phyloP scores from a whole-genome alignment of 2,329 filamentous ascomycete genomes.

The Stachybotrys echinatus region DNA sequence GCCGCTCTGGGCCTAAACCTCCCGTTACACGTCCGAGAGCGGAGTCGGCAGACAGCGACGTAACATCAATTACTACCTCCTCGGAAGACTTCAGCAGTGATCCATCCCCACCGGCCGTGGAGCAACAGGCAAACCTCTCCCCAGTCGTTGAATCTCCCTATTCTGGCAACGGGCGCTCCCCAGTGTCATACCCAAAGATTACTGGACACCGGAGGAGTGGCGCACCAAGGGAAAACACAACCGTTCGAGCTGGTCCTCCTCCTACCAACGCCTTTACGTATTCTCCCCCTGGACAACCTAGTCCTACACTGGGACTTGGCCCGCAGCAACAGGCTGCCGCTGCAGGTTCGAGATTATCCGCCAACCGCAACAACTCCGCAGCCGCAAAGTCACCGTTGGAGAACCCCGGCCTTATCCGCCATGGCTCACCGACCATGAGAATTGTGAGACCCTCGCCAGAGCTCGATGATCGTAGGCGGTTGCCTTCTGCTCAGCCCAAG shows the following conservation, averaged over 20 bases:
- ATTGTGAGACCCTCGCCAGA: constrained; percentile 29
- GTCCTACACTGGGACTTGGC: constrained; percentile 33
- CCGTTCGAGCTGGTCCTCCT: neutral
- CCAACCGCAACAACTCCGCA: neutral
- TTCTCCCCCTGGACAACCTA: constrained; percentile 33
- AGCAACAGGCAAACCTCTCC: constrained; percentile 30
- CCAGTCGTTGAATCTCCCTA: constrained; percentile 44
- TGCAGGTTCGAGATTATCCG: neutral
- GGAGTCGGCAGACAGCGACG: constrained; percentile 24
- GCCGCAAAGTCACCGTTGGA: constrained; percentile 5
- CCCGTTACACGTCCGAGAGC: constrained; percentile 14
- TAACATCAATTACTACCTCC: constrained; percentile 23
- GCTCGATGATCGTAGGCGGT: constrained; percentile 13
- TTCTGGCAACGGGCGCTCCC: constrained; percentile 22
- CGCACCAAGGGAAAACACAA: neutral
- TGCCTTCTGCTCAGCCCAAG: constrained; percentile 12
- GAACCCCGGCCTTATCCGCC: constrained; percentile 14
- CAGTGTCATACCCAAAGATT: constrained; percentile 25
- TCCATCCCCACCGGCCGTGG: constrained; percentile 11
- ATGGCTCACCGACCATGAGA: constrained; percentile 30
- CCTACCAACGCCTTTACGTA: constrained; percentile 13
- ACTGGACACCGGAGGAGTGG: neutral
- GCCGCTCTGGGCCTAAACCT: constrained; percentile 13
- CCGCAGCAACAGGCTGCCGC: constrained; percentile 8
- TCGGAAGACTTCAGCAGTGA: constrained; percentile 16